Evolutionary conservation across 768 basidiomycete species (phyloP).

Genomic region (Boletus vermiculosoides): DNA sequence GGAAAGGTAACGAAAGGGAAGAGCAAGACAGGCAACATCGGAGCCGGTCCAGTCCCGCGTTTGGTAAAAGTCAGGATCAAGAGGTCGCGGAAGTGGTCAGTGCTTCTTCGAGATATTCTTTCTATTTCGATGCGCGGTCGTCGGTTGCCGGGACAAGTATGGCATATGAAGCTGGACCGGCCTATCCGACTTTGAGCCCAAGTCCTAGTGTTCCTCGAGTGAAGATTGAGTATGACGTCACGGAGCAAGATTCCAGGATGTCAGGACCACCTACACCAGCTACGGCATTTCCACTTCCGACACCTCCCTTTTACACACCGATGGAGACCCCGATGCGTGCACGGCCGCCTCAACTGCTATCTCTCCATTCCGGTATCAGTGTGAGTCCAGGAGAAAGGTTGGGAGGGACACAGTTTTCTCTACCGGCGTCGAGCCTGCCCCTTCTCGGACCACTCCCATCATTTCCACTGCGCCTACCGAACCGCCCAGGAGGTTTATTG

Average conservation of each 20-base stretch:
- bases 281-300: slow-evolving; percentile 21
- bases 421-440: not conserved
- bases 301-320: slow-evolving; percentile 29
- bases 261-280: slow-evolving; percentile 23
- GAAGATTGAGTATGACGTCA: slow-evolving; percentile 22
- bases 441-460: slow-evolving; percentile 11
- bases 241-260: slow-evolving; percentile 21
- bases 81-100: not conserved
- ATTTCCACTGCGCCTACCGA: slow-evolving; percentile 20
- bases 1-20: slow-evolving; percentile 2
- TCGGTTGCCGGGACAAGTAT: not conserved
- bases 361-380: slow-evolving; percentile 1
- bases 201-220: slow-evolving; percentile 17
- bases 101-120: slow-evolving; percentile 3
- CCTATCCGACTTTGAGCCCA: not conserved
- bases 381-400: not conserved
- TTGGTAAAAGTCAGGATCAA: slow-evolving; percentile 1
- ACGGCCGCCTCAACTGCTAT: slow-evolving; percentile 5
- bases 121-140: slow-evolving; percentile 8
- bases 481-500: slow-evolving; percentile 7
- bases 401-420: slow-evolving; percentile 9
- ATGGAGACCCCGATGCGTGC: slow-evolving; percentile 25
- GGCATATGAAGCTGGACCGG: not conserved
- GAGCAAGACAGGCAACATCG: slow-evolving; percentile 16
- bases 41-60: slow-evolving; percentile 23